Base-by-base conservation (phyloP, 805 yeast species). In the Scheffersomyces coipomensis region DNA sequence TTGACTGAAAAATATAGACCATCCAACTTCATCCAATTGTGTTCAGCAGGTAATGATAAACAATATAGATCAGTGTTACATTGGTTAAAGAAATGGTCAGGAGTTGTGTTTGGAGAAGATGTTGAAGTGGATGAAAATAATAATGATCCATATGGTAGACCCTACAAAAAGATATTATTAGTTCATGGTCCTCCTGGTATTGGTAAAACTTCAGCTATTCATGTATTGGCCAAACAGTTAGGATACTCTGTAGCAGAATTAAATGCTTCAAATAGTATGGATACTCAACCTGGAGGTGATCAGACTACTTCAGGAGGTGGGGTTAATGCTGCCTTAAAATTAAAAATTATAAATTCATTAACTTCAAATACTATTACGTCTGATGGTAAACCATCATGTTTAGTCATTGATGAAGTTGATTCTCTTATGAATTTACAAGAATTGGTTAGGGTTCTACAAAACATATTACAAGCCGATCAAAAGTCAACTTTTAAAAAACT, bases 101-200 rank as follows among this genome's bases (percentile, higher is more conserved):
- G 55, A 0, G 48, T 56, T 5, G 67, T 63, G n/a, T 64, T 58
- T 39, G 53, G 60, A 3, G 61, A 53, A n/a, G 50, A 41, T n/a
- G 9, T 33, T 6, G 32, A 15, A 16, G n/a, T 45, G 18, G 39
- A 44, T 10, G 46, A 43, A 12, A 16, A 29, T 9, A 36, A 36
- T n/a, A 34, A 35, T 16, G 40, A 37, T 23, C 41, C 37, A 13
- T 48, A 60, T 34, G 72, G 70, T 5, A 44, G 73, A 11, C 73
- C 72, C 5, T 64, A 59, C 12, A 73, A 74, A 37, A 83, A 79
- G 46, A 71, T 93, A 0, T 56, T 93, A 16, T 64, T 93, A 29
- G 75, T 93, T 9, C 88, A 84, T 56, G 99, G 99, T 0, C 93
- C 96, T 0, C 89, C 96, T 0, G 99, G 99, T 2, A 73, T 85